Evolutionary conservation across 805 yeast genomes (phyloP).

Genomic region (Sugiyamaella floridensis): DNA sequence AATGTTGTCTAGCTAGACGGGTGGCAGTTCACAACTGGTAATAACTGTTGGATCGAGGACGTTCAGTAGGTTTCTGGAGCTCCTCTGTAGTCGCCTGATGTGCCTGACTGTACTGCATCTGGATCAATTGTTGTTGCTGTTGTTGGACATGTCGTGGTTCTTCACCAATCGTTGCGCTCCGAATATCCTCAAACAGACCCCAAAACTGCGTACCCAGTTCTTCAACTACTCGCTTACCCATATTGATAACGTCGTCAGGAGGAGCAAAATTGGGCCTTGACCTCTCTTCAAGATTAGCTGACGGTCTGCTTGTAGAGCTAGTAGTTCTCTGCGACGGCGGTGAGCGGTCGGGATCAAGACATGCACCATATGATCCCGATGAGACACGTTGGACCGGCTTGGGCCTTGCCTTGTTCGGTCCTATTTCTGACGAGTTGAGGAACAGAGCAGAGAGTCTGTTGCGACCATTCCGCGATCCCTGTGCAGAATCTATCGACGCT

Average conservation of each 20-base stretch:
- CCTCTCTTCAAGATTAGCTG: not conserved
- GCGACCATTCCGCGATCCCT: not conserved
- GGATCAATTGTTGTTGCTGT: not conserved
- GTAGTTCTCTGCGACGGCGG: conserved; percentile 1
- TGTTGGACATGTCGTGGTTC: conserved; percentile 10
- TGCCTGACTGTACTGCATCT: not conserved
- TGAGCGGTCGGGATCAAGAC: conserved; percentile 9
- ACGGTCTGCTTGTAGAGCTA: not conserved
- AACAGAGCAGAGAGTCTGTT: not conserved
- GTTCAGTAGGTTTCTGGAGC: not conserved
- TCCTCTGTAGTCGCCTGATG: not conserved
- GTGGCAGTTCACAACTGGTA: not conserved
- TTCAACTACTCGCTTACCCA: conserved; percentile 30
- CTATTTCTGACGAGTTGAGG: not conserved
- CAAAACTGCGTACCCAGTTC: conserved; percentile 31
- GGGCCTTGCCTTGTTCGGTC: not conserved
- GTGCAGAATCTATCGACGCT: not conserved
- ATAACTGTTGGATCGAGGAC: conserved; percentile 9
- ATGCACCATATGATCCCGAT: conserved; percentile 6
- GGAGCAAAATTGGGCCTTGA: conserved; percentile 15
- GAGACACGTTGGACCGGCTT: not conserved
- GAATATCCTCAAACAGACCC: conserved; percentile 31
- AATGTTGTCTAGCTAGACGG: no score
- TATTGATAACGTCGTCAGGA: conserved; percentile 23
- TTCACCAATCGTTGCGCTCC: conserved; percentile 30